Percentiles rank a stretch among this genome's conserved stretches.
These are phyloP conservation scores for Penicillium sp. DNA, from an alignment of 2,329 filamentous ascomycete species.

Conservation along the genomic window DNA sequence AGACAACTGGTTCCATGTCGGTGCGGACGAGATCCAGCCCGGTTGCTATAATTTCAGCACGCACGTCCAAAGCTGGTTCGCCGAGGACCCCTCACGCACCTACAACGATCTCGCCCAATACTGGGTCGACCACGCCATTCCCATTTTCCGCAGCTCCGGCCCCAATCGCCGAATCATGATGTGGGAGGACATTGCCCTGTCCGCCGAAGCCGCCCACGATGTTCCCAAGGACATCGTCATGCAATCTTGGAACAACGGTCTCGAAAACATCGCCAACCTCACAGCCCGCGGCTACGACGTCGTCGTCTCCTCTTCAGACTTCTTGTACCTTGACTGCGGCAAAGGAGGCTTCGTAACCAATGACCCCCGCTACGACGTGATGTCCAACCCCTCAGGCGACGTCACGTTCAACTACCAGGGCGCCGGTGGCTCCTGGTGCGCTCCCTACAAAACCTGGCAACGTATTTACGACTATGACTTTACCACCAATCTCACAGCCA, in stretches of 20 bases:
- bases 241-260: constrained; percentile 56
- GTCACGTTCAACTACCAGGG: constrained; percentile 57
- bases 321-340: constrained; percentile 58
- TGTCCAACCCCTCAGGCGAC: constrained; percentile 49
- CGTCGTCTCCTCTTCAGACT: constrained; percentile 56
- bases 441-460: constrained; percentile 60
- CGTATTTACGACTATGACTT: constrained; percentile 61
- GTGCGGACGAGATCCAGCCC: constrained; percentile 55
- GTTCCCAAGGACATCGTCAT: constrained; percentile 54
- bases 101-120: constrained; percentile 55
- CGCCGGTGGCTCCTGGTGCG: constrained; percentile 56
- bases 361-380: constrained; percentile 56
- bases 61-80: constrained; percentile 51
- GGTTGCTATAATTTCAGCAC: constrained; percentile 59
- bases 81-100: constrained; percentile 48
- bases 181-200: constrained; percentile 56
- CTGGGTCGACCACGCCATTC: constrained; percentile 54
- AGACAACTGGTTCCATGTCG: constrained; percentile 57
- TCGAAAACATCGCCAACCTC: constrained; percentile 52
- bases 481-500: constrained; percentile 47
- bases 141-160: constrained; percentile 47
- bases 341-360: constrained; percentile 55
- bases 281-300: constrained; percentile 53
- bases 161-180: constrained; percentile 54
- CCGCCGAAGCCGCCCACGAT: constrained; percentile 44